A percentile compares a stretch with the other conserved stretches of the same genome.
phyloP scores from a whole-genome alignment of 805 yeast species.

The Monosporozyma unispora region DNA sequence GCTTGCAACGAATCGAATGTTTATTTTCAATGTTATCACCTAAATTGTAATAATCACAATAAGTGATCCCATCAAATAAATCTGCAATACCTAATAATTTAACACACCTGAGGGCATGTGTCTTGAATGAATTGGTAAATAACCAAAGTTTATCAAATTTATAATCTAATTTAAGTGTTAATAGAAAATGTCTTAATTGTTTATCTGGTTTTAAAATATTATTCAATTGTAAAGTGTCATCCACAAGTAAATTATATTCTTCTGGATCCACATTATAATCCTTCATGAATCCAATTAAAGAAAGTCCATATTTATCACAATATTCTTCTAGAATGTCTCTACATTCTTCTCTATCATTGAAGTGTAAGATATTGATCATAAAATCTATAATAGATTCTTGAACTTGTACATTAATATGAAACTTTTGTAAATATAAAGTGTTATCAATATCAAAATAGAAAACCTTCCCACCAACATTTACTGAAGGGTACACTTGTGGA shows the following conservation, averaged over 20 bases:
- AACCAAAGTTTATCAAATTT: constrained; percentile 74
- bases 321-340: constrained; percentile 56
- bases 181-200: constrained; percentile 41
- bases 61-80: constrained; percentile 84
- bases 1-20: constrained; percentile 62
- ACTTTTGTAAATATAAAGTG: constrained; percentile 67
- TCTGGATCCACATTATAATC: constrained; percentile 66
- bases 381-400: constrained; percentile 70
- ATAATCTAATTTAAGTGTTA: constrained; percentile 32
- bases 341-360: constrained; percentile 59
- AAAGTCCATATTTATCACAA: constrained; percentile 79
- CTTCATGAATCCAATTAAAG: constrained; percentile 71
- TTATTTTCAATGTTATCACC: background rate
- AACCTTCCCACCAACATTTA: constrained; percentile 22
- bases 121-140: constrained; percentile 85
- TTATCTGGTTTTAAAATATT: constrained; percentile 54
- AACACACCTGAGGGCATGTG: constrained; percentile 75
- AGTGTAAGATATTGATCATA: constrained; percentile 51
- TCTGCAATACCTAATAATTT: constrained; percentile 77
- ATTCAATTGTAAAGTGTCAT: constrained; percentile 81
- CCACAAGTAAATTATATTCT: constrained; percentile 77
- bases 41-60: constrained; percentile 67
- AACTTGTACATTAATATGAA: constrained; percentile 75
- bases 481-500: constrained; percentile 11
- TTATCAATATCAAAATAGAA: constrained; percentile 91